Base-by-base conservation (phyloP, 805 yeast species). In the Saccharomycopsis sp. region DNA sequence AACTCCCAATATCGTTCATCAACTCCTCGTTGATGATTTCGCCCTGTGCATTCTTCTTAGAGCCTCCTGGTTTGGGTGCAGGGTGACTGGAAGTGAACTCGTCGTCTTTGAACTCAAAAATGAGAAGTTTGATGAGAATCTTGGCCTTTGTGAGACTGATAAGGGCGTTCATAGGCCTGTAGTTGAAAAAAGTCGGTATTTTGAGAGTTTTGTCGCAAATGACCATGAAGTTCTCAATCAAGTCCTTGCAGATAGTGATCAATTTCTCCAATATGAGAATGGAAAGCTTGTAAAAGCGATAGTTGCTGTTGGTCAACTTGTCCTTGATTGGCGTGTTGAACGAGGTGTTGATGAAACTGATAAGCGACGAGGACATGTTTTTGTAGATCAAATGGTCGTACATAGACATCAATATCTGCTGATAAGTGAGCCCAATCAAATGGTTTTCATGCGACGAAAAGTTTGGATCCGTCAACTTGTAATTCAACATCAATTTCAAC, bases 81-180 rank as follows among this genome's bases (percentile, higher is more conserved):
- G 71, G 74, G 0, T 21, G 53, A 12, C 4, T 50, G 5, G n/a
- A 37, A 7, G 34, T 21, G 53, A 21, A 44, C 20, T 16, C 18
- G 20, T 52, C 29, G 21, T 52, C 40, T 5, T 34, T 24, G 34
- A 60, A 47, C 50, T 57, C 59, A 24, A 44, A 57, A n/a, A 61
- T 47, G 16, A 61, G 21, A 21, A 81, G 72, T 56, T 75, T 74
- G 20, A 79, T 75, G 52, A 79, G 68, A 20, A 80, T 64, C 60
- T 79, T 68, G 1, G 80, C 73, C 55, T 82, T 69, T 18, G 79
- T 73, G 59, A 80, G 64, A 2, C 79, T 73, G 24, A 79, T 78
- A 21, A 80, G 65, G 0, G 83, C 79, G 64, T 79, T 79, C 75
- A 80, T 71, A 2, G 84, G 82, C 51, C 84, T 67, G 62, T 79